Percentiles rank a stretch among this genome's conserved stretches.
phyloP scores from a whole-genome alignment of 768 basidiomycete species.

The Paxillus rubicundulus region DNA sequence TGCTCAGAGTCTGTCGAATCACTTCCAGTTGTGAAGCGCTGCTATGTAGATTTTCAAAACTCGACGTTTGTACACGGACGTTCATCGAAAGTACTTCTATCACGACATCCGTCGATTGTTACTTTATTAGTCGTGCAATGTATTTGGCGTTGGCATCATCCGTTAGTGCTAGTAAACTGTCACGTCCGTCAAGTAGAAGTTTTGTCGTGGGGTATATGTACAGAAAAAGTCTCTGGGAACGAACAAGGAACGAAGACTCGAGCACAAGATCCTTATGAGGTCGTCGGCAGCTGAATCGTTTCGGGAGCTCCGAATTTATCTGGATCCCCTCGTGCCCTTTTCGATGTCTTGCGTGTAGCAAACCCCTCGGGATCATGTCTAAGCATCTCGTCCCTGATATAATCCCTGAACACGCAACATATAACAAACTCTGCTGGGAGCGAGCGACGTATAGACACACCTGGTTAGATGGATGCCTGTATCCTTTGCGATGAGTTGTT shows the following conservation, averaged over 20 bases:
- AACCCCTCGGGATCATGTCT: constrained; percentile 11
- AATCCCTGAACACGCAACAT: constrained; percentile 5
- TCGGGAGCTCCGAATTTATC: not conserved
- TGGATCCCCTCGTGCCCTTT: not conserved
- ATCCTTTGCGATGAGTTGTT: constrained; percentile 29
- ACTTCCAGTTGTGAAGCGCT: too few relatives aligned
- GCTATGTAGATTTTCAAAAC: too few relatives aligned
- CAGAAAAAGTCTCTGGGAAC: too few relatives aligned
- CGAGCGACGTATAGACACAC: constrained; percentile 7
- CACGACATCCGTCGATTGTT: not conserved
- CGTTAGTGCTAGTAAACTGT: too few relatives aligned
- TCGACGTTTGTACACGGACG: too few relatives aligned
- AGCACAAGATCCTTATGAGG: not conserved
- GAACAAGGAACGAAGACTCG: too few relatives aligned
- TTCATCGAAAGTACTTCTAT: too few relatives aligned
- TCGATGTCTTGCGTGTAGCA: constrained; percentile 10
- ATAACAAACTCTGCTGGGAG: not conserved
- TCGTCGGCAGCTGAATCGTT: not conserved
- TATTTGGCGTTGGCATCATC: not conserved
- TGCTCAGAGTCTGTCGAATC: not conserved
- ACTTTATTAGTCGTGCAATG: not conserved
- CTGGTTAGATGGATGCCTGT: constrained; percentile 34
- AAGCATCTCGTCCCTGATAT: constrained; percentile 13
- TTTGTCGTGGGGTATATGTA: too few relatives aligned
- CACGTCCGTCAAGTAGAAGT: too few relatives aligned